Conservation (phyloP, 1,139 yeast genomes). For the Maudiozyma humilis region DNA sequence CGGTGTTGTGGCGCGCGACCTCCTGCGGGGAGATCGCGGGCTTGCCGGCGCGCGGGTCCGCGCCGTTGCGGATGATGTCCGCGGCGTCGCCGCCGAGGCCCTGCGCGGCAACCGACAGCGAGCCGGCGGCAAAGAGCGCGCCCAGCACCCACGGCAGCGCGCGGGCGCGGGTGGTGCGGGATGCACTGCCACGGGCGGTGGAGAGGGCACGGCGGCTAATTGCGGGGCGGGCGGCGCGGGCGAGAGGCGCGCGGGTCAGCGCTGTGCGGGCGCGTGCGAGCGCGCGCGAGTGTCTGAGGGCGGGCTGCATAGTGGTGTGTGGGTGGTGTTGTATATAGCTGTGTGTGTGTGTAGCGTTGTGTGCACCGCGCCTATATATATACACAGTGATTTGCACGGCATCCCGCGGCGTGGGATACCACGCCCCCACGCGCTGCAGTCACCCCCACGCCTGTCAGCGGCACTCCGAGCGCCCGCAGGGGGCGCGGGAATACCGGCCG, state of each 20-base stretch:
- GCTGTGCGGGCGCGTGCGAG: not conserved
- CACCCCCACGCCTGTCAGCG: too few relatives aligned
- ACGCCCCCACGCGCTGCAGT: too few relatives aligned
- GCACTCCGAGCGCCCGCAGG: too few relatives aligned
- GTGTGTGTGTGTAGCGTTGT: not conserved
- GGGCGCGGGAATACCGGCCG: too few relatives aligned
- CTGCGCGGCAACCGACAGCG: too few relatives aligned
- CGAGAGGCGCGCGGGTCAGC: not conserved
- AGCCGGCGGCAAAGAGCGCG: not conserved
- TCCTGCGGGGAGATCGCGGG: constrained; percentile 33
- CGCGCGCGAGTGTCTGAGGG: not conserved
- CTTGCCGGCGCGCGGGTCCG: not conserved
- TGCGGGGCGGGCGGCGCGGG: too few relatives aligned
- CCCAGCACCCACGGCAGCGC: not conserved
- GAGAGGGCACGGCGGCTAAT: too few relatives aligned
- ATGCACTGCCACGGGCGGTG: too few relatives aligned
- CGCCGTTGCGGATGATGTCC: not conserved
- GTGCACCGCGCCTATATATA: too few relatives aligned
- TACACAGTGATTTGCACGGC: too few relatives aligned
- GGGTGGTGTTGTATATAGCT: not conserved
- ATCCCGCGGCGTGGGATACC: too few relatives aligned
- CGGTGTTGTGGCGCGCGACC: constrained; percentile 49
- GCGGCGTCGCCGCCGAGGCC: not conserved
- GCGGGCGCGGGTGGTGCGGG: not conserved
- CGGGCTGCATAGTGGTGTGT: not conserved